Base-by-base conservation (phyloP, 345 rosid genomes). In the Punica granatum region DNA sequence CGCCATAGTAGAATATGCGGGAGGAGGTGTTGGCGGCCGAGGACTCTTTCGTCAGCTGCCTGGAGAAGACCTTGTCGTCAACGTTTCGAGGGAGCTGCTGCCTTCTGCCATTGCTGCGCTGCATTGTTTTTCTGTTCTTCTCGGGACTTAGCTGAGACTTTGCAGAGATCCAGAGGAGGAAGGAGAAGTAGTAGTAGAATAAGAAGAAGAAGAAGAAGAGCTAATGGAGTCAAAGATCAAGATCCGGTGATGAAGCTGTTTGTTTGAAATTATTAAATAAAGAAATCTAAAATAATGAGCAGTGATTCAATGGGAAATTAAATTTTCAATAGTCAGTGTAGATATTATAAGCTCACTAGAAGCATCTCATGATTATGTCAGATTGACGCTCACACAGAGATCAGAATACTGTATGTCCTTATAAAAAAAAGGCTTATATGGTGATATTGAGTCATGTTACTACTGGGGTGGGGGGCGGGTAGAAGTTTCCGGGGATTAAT, bases 1-100 rank as follows among this genome's bases (percentile, higher is more conserved):
- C 82, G 3, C 92, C 90, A 18, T 93, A 88, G 78, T 90, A 87
- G 18, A 90, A 81, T 67, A 90, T 80, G 59, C 93, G 84, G 4
- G 80, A 81, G 9, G 98, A 88, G 58, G 86, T 77, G 70, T 86
- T 87, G 32, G 75, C 83, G 67, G 68, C 76, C 19, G 87, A 82
- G 28, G 67, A 81, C 39, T 92, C 98, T 31, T 80, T 90, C 7
- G 92, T 77, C 78, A 90, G 74, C 9, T 85, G 53, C 75, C 83
- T 88, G 0, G 85, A 74, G 64, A 83, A 82, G 74, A 85, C 81
- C 71, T 75, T 83, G 75, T 78, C 80, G 15, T 85, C 80, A 68
- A 73, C 80, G 74, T 79, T 80, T 33, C 72, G 73, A 37, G 75
- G 37, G 68, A 26, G 65, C 34, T 69, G 66, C 36, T 39, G 63